Evolutionary conservation across 2,329 filamentous ascomycete genomes (phyloP).

Genomic region (Aureobasidium pullulans): DNA sequence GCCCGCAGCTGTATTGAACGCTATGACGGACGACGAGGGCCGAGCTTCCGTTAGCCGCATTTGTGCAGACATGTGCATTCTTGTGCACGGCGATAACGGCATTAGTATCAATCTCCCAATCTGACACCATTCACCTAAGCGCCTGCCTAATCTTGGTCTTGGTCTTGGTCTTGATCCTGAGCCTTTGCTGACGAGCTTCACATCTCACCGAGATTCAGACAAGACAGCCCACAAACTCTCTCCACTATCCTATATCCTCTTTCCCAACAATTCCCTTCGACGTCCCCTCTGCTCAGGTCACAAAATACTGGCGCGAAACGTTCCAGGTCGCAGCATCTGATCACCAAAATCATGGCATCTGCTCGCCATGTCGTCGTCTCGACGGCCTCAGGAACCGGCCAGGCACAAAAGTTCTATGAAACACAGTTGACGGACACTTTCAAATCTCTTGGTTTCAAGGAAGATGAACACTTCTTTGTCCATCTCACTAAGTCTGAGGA

Average conservation of each 20-base stretch:
- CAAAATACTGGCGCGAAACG: not conserved
- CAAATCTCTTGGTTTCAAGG: slow-evolving; percentile 31
- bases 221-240: no score
- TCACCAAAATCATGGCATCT: not conserved
- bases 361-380: slow-evolving; percentile 37
- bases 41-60: not conserved
- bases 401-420: slow-evolving; percentile 34
- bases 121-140: slow-evolving; percentile 3
- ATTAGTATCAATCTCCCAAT: not conserved
- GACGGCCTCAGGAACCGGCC: slow-evolving; percentile 36
- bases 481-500: slow-evolving; percentile 57
- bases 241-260: not conserved
- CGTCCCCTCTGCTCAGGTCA: not conserved
- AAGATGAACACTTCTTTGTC: slow-evolving; percentile 39
- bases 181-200: not conserved
- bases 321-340: not conserved
- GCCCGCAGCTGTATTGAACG: not conserved
- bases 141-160: not conserved
- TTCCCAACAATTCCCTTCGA: no score
- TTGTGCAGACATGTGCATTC: not conserved
- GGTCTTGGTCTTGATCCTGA: not conserved
- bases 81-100: slow-evolving; percentile 4
- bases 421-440: slow-evolving; percentile 35
- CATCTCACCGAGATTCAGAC: not conserved
- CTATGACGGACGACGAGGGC: not conserved